Conservation (phyloP, 306 rosid genomes). For the Herpetospermum pedunculosum region DNA sequence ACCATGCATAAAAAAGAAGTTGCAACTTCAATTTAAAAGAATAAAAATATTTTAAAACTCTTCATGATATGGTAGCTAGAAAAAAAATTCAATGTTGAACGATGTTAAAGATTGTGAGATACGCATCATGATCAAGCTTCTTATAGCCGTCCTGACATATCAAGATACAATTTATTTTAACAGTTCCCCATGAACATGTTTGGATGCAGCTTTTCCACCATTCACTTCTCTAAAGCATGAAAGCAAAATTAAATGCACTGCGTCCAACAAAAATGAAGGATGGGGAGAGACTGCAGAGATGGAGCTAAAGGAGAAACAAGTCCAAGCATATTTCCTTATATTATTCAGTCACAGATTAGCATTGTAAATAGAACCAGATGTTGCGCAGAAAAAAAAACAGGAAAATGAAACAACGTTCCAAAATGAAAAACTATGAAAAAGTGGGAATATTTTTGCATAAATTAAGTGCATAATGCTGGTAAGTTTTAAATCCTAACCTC, state of each 20-base stretch:
- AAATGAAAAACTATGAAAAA: not conserved
- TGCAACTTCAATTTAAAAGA: not conserved
- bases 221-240: not conserved
- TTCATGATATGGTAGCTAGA: not conserved
- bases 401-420: not conserved
- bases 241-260: not conserved
- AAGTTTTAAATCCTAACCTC: conserved; percentile 40
- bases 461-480: not conserved
- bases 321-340: not conserved
- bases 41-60: not conserved
- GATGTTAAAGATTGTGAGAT: not conserved
- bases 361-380: not conserved
- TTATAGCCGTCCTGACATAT: not conserved
- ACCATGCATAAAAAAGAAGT: not conserved
- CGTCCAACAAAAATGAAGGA: not conserved
- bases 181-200: not conserved
- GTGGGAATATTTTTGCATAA: not conserved
- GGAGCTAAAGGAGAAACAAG: not conserved
- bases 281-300: not conserved
- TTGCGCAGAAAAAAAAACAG: not conserved
- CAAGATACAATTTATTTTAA: not conserved
- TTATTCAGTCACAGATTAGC: not conserved
- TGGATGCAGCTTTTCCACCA: not conserved
- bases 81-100: not conserved
- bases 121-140: not conserved